A percentile compares a stretch with the other conserved stretches of the same genome.
These are phyloP conservation scores for Colletotrichum graminicola DNA, from an alignment of 2,329 filamentous ascomycete species.

Conservation along the genomic window DNA sequence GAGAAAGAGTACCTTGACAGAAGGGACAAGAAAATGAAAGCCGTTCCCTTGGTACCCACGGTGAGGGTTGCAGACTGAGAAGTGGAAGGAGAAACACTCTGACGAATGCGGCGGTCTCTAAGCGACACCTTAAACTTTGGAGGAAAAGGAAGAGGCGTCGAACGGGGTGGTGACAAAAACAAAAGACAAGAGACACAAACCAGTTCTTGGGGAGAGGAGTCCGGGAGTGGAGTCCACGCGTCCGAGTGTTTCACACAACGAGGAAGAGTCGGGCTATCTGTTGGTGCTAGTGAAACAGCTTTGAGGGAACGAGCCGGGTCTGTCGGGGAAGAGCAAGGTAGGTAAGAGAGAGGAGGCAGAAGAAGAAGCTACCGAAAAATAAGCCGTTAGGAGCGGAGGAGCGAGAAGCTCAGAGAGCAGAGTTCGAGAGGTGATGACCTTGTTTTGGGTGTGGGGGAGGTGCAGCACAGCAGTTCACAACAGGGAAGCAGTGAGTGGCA, in stretches of 20 bases:
- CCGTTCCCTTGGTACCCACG: constrained; percentile 30
- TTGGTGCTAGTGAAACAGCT: constrained; percentile 33
- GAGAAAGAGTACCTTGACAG: constrained; percentile 11
- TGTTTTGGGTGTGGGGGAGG: constrained; percentile 27
- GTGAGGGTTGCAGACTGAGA: constrained; percentile 24
- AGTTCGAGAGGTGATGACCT: constrained; percentile 18
- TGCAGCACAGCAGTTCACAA: constrained; percentile 31
- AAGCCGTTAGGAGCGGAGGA: neutral
- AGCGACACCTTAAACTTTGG: constrained; percentile 23
- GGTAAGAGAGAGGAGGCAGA: constrained; percentile 5
- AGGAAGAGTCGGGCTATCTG: constrained; percentile 33
- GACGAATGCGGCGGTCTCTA: constrained; percentile 37
- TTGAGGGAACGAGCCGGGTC: constrained; percentile 14
- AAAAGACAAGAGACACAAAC: constrained; percentile 11
- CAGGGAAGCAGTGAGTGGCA: constrained; percentile 39
- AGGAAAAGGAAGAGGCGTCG: constrained; percentile 11
- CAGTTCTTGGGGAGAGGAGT: constrained; percentile 34
- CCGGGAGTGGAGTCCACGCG: constrained; percentile 26
- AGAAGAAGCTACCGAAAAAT: neutral
- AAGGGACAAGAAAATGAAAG: constrained; percentile 19
- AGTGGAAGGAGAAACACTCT: constrained; percentile 13
- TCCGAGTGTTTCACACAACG: constrained; percentile 36
- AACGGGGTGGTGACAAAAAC: constrained; percentile 5
- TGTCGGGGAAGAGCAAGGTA: neutral
- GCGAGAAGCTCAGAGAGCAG: constrained; percentile 34